These are phyloP conservation scores for Huntiella decipiens DNA, from an alignment of 2,329 filamentous ascomycete species.

Conservation along the genomic window DNA sequence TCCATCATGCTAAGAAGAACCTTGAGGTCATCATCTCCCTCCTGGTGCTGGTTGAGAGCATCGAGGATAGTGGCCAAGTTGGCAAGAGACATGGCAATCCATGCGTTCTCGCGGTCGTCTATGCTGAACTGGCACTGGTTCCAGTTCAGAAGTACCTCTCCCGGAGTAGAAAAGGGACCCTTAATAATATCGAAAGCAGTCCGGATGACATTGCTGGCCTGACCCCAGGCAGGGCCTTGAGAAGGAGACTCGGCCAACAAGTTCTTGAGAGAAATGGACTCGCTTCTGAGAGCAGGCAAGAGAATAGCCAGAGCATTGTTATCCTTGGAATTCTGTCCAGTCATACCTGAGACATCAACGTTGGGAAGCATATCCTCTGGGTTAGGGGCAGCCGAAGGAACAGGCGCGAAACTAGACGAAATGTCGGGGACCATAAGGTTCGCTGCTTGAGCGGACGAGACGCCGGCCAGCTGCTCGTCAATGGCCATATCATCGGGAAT, in stretches of 20 bases:
- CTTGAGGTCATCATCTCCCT: conserved; percentile 12
- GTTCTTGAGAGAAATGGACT: conserved; percentile 16
- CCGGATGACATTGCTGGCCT: conserved; percentile 12
- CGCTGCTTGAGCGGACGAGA: conserved; percentile 12
- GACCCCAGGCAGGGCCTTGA: conserved; percentile 11
- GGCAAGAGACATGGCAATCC: conserved; percentile 16
- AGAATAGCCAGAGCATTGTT: conserved; percentile 14
- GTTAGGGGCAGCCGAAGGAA: conserved; percentile 9
- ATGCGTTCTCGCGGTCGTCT: conserved; percentile 3
- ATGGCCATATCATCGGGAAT: conserved; percentile 8
- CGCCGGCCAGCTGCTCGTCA: conserved; percentile 5
- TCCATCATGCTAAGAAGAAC: conserved; percentile 19
- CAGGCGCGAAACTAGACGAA: conserved; percentile 13
- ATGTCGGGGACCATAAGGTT: conserved; percentile 13
- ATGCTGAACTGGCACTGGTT: conserved; percentile 9
- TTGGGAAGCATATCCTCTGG: conserved; percentile 8
- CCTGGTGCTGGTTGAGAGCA: conserved; percentile 11
- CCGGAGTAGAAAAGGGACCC: conserved; percentile 15
- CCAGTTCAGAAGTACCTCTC: conserved; percentile 17
- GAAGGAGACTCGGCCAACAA: conserved; percentile 13
- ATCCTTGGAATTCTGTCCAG: not conserved
- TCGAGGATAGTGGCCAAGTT: conserved; percentile 21
- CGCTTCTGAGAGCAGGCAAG: conserved; percentile 16
- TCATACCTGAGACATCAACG: conserved; percentile 5
- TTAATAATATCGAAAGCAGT: conserved; percentile 15